A percentile compares a stretch with the other conserved stretches of the same genome.
phyloP scores from a whole-genome alignment of 2,329 filamentous ascomycete genomes.

The Fusarium sp. region DNA sequence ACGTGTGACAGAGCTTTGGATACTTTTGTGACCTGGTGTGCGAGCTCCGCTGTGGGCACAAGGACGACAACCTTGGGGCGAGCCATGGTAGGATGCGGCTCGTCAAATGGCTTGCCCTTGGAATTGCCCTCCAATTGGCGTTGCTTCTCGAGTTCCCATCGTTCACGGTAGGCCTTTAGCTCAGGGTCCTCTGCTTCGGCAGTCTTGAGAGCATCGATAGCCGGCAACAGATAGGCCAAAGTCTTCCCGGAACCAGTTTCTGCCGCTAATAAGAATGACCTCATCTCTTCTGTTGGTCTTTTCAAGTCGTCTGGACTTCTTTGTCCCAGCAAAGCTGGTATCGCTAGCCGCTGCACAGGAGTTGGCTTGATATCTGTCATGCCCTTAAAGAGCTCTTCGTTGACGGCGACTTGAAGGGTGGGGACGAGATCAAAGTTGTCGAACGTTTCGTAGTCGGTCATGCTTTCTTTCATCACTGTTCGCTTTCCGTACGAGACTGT shows the following conservation, averaged over 20 bases:
- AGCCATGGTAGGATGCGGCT: slow-evolving; percentile 77
- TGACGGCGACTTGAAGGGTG: slow-evolving; percentile 74
- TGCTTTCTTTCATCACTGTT: slow-evolving; percentile 60
- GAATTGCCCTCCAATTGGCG: slow-evolving; percentile 63
- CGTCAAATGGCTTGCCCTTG: slow-evolving; percentile 72
- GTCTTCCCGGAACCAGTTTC: slow-evolving; percentile 99
- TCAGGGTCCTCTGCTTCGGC: slow-evolving; percentile 70
- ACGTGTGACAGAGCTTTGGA: slow-evolving; percentile 85
- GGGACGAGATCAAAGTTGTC: slow-evolving; percentile 82
- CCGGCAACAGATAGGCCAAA: slow-evolving; percentile 86
- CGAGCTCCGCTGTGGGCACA: slow-evolving; percentile 91
- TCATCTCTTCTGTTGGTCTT: slow-evolving; percentile 51
- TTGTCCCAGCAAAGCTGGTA: slow-evolving; percentile 79
- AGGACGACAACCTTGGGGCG: slow-evolving; percentile 86
- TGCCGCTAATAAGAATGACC: slow-evolving; percentile 81
- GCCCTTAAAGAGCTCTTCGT: slow-evolving; percentile 76
- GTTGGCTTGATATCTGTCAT: slow-evolving; percentile 83
- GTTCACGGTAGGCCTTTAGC: slow-evolving; percentile 65
- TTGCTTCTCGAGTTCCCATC: slow-evolving; percentile 63
- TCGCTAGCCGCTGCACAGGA: slow-evolving; percentile 87
- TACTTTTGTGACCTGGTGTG: slow-evolving; percentile 83
- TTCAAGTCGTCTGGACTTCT: slow-evolving; percentile 44
- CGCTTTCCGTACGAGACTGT: slow-evolving; percentile 79
- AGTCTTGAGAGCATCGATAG: slow-evolving; percentile 84
- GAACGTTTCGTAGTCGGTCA: slow-evolving; percentile 78